Evolutionary conservation across 1,284 basidiomycete species (phyloP).

Genomic region (Ceratobasidium sp.): DNA sequence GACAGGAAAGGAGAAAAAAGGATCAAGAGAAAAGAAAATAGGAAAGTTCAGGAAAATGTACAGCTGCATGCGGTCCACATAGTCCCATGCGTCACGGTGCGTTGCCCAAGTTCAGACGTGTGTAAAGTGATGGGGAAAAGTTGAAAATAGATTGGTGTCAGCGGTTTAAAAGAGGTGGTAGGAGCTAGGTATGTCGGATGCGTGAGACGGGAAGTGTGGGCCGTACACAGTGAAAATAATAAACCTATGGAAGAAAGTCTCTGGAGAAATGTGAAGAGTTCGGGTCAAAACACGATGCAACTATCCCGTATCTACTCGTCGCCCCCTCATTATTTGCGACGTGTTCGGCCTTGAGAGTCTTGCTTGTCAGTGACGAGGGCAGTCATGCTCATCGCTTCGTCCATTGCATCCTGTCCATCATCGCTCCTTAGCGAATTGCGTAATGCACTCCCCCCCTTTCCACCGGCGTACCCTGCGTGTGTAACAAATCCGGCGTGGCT

Average conservation of each 20-base stretch:
- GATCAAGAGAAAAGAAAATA: not conserved
- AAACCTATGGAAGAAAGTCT: conserved; percentile 22
- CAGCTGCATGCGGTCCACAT: conserved; percentile 34
- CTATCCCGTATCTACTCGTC: not conserved
- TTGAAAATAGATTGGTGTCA: conserved; percentile 25
- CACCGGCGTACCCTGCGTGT: conserved; percentile 41
- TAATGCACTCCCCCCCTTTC: conserved; percentile 29
- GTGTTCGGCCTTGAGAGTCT: not conserved
- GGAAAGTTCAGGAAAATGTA: conserved; percentile 32
- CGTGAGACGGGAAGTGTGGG: conserved; percentile 18
- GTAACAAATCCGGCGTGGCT: conserved; percentile 37
- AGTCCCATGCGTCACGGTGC: conserved; percentile 24
- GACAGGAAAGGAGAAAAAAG: not conserved
- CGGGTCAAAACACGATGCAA: conserved; percentile 15
- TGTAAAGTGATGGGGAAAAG: not conserved
- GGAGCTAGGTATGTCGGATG: conserved; percentile 16
- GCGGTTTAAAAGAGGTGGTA: conserved; percentile 25
- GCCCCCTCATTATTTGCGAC: conserved; percentile 20
- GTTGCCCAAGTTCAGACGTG: not conserved
- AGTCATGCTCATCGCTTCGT: conserved; percentile 38
- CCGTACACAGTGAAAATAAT: too few relatives aligned
- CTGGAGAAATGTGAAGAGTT: conserved; percentile 28
- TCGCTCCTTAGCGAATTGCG: conserved; percentile 41
- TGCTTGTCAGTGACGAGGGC: conserved; percentile 26
- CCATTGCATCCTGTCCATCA: conserved; percentile 39